phyloP scores from a whole-genome alignment of 148 eudicot genomes.

The Salicornia ramosissima region DNA sequence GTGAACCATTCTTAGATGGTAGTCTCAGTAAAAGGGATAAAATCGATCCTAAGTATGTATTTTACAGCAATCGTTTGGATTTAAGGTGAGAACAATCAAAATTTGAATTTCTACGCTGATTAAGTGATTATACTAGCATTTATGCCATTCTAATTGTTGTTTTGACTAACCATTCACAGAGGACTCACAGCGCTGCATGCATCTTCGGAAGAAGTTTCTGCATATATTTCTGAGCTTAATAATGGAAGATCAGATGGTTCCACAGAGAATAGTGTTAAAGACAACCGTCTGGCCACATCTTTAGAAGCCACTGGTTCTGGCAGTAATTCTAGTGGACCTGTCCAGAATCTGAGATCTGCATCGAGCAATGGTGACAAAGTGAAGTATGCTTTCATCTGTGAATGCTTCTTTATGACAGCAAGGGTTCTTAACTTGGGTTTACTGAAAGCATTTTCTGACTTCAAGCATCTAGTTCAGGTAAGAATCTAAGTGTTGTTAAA shows the following conservation, averaged over 20 bases:
- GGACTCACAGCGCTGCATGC: constrained; percentile 92
- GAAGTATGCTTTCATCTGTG: constrained; percentile 79
- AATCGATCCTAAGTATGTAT: constrained; percentile 78
- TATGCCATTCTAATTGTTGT: constrained; percentile 1
- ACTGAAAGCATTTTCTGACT: constrained; percentile 90
- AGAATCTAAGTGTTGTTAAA: neutral
- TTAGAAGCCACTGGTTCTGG: constrained; percentile 61
- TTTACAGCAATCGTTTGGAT: constrained; percentile 63
- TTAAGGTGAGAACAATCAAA: constrained; percentile 49
- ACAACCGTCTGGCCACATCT: constrained; percentile 48
- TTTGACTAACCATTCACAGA: constrained; percentile 34
- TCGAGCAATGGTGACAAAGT: constrained; percentile 37
- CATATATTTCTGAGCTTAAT: constrained; percentile 44
- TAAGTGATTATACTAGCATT: neutral
- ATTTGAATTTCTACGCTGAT: neutral
- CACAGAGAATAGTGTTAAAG: constrained; percentile 27
- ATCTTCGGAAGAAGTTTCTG: constrained; percentile 88
- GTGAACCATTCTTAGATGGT: constrained; percentile 94
- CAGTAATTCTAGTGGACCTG: constrained; percentile 32
- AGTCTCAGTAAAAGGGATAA: constrained; percentile 72
- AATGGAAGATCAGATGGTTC: constrained; percentile 31
- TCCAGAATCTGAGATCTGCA: constrained; percentile 36
- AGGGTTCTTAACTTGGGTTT: constrained; percentile 92
- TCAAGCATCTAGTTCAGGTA: constrained; percentile 97
- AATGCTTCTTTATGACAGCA: constrained; percentile 99